Conservation (phyloP, 106 monocot species). For the Acorus gramineus region DNA sequence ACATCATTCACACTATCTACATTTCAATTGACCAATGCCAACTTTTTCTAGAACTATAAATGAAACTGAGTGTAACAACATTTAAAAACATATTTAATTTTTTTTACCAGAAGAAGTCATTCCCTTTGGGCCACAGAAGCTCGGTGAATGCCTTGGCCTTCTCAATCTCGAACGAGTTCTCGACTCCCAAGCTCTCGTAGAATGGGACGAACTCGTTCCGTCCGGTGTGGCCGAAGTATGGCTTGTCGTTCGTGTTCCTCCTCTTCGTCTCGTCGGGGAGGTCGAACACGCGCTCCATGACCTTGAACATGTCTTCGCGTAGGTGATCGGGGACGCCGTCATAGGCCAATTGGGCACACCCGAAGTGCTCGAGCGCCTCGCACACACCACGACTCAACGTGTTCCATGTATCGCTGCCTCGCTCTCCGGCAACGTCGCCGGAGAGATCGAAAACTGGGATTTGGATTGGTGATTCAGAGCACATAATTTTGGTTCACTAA, state of each 20-base stretch:
- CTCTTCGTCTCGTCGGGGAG: conserved; percentile 33
- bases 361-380: conserved; percentile 16
- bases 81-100: neutral
- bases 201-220: neutral
- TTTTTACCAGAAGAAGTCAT: conserved; percentile 25
- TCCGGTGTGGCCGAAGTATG: conserved; percentile 29
- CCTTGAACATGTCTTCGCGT: conserved; percentile 10
- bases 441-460: too few species aligned
- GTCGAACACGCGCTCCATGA: conserved; percentile 20
- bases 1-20: too few species aligned
- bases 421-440: too few species aligned
- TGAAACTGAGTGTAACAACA: too few species aligned
- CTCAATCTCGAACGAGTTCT: neutral
- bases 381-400: conserved; percentile 6
- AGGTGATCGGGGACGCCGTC: conserved; percentile 16
- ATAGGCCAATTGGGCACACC: conserved; percentile 30
- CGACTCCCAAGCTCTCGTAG: conserved; percentile 35
- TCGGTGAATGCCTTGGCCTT: conserved; percentile 10
- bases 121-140: conserved; percentile 46
- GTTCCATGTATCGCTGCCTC: too few species aligned
- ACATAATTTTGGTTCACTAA: too few species aligned
- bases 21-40: too few species aligned
- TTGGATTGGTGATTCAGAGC: too few species aligned
- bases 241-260: conserved; percentile 3
- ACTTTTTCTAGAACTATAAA: too few species aligned